Conservation (phyloP, 305 asterid species). For the Fraxinus platypoda region DNA sequence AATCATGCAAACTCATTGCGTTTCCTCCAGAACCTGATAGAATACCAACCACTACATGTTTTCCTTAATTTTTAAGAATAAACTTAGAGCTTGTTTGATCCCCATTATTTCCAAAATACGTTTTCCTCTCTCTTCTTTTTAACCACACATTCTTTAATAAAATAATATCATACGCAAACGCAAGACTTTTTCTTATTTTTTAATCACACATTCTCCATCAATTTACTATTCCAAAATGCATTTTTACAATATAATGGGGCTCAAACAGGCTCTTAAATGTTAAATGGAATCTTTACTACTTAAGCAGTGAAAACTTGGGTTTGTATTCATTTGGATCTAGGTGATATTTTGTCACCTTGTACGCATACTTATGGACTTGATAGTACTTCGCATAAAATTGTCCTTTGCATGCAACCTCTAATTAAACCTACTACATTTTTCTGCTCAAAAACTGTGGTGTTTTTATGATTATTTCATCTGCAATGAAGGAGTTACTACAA, state of each 20-base stretch:
- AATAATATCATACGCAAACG: too few relatives aligned
- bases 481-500: constrained; percentile 89
- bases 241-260: too few relatives aligned
- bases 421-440: not conserved
- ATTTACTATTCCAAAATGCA: too few relatives aligned
- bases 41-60: not conserved
- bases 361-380: not conserved
- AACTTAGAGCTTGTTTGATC: not conserved
- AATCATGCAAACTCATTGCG: not conserved
- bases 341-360: not conserved
- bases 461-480: constrained; percentile 7
- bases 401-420: not conserved
- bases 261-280: not conserved
- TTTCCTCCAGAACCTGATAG: not conserved
- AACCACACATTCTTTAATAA: not conserved
- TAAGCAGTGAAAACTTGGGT: not conserved
- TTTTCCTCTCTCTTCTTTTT: not conserved
- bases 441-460: not conserved
- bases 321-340: not conserved
- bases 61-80: not conserved
- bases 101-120: not conserved
- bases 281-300: not conserved
- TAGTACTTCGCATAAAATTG: not conserved
- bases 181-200: too few relatives aligned
- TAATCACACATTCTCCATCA: too few relatives aligned